These are phyloP conservation scores for Aspergillus ostianus DNA, from an alignment of 495 filamentous ascomycete species.

Conservation along the genomic window DNA sequence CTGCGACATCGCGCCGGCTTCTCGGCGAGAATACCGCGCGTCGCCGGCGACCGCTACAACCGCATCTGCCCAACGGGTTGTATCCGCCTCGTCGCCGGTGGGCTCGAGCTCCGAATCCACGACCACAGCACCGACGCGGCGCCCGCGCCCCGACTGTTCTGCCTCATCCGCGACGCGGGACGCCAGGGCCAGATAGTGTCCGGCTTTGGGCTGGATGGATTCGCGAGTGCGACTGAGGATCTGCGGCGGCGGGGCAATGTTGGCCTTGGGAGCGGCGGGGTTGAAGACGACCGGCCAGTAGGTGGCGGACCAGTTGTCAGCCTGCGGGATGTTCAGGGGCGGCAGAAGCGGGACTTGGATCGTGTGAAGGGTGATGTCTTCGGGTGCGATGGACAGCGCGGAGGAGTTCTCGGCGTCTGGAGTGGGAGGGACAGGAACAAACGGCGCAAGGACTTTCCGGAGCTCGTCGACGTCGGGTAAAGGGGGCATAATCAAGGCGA, in stretches of 20 bases:
- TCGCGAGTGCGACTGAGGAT: conserved; percentile 56
- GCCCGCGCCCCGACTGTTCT: conserved; percentile 56
- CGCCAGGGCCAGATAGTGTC: conserved; percentile 68
- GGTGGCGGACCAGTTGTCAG: conserved; percentile 67
- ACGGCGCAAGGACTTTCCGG: conserved; percentile 35
- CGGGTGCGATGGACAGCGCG: conserved; percentile 25
- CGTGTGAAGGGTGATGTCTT: conserved; percentile 38
- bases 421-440: conserved; percentile 22
- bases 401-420: conserved; percentile 1
- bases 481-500: conserved; percentile 39
- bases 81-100: conserved; percentile 17
- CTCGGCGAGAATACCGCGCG: conserved; percentile 61
- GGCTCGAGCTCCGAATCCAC: conserved; percentile 54
- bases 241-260: conserved; percentile 46
- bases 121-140: conserved; percentile 77
- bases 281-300: conserved; percentile 92
- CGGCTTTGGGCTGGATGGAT: conserved; percentile 53
- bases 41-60: conserved; percentile 77
- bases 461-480: conserved; percentile 29
- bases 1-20: conserved; percentile 34
- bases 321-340: conserved; percentile 72
- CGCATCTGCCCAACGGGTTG: conserved; percentile 31
- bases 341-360: conserved; percentile 70
- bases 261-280: conserved; percentile 58
- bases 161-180: conserved; percentile 58